phyloP scores from a whole-genome alignment of 2,329 filamentous ascomycete genomes.

The Aspergillus ochraceus region DNA sequence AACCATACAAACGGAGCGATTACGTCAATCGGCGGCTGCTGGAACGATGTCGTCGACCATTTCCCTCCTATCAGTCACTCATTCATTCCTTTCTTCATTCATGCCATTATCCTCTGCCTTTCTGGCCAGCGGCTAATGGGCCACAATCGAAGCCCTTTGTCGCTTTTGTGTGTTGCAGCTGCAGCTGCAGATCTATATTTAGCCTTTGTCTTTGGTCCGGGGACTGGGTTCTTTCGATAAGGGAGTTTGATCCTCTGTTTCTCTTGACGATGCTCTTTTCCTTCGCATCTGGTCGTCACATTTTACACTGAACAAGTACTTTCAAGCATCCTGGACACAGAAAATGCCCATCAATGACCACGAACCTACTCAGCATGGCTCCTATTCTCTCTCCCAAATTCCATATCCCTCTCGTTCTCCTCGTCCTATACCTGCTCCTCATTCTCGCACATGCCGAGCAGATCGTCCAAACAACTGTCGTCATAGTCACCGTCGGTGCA shows the following conservation, averaged over 20 bases:
- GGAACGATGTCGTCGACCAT: conserved; percentile 4
- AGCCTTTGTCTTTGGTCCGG: neutral
- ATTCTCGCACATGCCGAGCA: neutral
- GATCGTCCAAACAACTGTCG: conserved; percentile 4
- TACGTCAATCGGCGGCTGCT: conserved; percentile 21
- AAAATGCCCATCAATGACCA: neutral
- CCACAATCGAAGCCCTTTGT: neutral
- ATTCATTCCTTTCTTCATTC: neutral
- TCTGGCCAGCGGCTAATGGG: neutral
- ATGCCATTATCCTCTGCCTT: neutral
- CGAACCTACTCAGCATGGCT: neutral
- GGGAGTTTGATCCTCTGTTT: neutral
- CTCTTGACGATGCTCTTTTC: neutral
- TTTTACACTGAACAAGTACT: neutral
- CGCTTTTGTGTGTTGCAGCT: neutral
- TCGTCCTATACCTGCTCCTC: conserved; percentile 1
- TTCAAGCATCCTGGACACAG: neutral
- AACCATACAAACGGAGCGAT: neutral
- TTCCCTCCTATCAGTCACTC: neutral
- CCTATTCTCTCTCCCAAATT: neutral
- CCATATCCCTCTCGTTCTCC: neutral
- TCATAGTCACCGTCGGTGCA: conserved; percentile 16
- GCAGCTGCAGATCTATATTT: neutral
- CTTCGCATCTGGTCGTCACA: neutral
- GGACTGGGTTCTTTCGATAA: no score